phyloP scores from a whole-genome alignment of 805 yeast genomes.

The Nakazawaea anatomiae region DNA sequence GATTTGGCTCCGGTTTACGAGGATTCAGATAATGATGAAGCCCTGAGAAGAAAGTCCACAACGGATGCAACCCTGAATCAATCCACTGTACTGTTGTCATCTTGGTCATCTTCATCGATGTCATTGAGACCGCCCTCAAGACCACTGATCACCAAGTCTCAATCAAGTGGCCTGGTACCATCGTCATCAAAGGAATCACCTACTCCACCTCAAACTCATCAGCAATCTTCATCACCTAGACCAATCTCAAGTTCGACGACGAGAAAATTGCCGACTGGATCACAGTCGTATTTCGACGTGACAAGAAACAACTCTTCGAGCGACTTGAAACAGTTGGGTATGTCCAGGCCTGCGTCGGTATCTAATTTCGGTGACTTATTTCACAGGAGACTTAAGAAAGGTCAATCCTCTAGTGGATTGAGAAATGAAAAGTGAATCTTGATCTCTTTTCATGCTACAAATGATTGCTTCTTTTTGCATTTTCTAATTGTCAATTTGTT shows the following conservation, averaged over 20 bases:
- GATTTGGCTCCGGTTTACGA: conserved; percentile 70
- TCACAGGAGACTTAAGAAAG: conserved; percentile 7
- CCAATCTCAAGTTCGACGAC: neutral
- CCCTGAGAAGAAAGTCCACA: neutral
- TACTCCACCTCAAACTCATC: neutral
- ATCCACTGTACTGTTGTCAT: too few relatives aligned
- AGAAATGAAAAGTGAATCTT: neutral
- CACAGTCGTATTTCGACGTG: conserved; percentile 9
- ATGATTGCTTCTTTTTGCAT: too few relatives aligned
- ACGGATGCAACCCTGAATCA: too few relatives aligned
- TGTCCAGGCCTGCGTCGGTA: conserved; percentile 7
- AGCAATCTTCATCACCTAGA: neutral
- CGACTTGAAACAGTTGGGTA: conserved; percentile 7
- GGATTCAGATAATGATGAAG: neutral
- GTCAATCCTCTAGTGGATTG: neutral
- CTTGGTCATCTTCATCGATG: neutral
- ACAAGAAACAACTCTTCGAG: conserved; percentile 3
- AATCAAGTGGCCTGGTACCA: conserved; percentile 1
- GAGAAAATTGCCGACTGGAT: neutral
- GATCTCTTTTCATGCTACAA: neutral
- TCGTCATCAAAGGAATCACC: neutral
- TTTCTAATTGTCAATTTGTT: neutral
- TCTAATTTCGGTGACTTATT: conserved; percentile 7
- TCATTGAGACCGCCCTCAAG: neutral
- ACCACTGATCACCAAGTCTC: conserved; percentile 1